Evolutionary conservation across 495 filamentous ascomycete species (phyloP), one percentile per base, ranked within the genome.

Genomic region (Bryoglossum gracile): DNA sequence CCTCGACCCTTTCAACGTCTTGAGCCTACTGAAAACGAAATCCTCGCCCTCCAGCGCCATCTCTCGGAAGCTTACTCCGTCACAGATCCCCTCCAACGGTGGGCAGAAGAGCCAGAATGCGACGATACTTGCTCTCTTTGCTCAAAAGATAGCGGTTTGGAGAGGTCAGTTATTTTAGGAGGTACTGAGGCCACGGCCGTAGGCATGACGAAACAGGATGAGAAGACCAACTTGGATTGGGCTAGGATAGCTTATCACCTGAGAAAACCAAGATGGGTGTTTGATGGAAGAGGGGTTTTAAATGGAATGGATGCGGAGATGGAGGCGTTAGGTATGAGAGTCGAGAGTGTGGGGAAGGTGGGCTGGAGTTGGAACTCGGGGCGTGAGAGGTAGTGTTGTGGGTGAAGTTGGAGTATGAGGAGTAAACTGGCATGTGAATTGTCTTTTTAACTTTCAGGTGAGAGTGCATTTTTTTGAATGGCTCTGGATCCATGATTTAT

Each of bases 201-300:
- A 6, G 19, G 26, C 26, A 30, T 17, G 24, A n/a, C 30, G 17
- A 30, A 53, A 18, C 26, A 17, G 8, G 34, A 53, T 8, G 24
- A 14, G 6, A 47, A 36, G 5, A 51, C 53, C 40, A 53, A 32
- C 28, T 25, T 62, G 8, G 59, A 62, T 25, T 62, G 59, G 59
- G 36, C 45, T 16, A 30, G 56, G 6, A 49, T 62, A 3, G 48
- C 53, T 8, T 49, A 56, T 28, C 44, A 51, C 33, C 25, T 62
- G 22, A 22, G 40, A 46, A 56, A 43, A 18, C 59, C 59, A 16
- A 62, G 41, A 34, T 62, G 56, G 55, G 56, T 62, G 8, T 62
- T 62, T 46, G 59, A 62, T 48, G 59, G 59, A 0, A 39, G 55
- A 14, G 49, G 49, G 1, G 42, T 58, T 2, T 19, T 58, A 3